These are phyloP conservation scores for Nitzschia sp. DNA, from an alignment of 108 stramenopile genomes.

Conservation along the genomic window DNA sequence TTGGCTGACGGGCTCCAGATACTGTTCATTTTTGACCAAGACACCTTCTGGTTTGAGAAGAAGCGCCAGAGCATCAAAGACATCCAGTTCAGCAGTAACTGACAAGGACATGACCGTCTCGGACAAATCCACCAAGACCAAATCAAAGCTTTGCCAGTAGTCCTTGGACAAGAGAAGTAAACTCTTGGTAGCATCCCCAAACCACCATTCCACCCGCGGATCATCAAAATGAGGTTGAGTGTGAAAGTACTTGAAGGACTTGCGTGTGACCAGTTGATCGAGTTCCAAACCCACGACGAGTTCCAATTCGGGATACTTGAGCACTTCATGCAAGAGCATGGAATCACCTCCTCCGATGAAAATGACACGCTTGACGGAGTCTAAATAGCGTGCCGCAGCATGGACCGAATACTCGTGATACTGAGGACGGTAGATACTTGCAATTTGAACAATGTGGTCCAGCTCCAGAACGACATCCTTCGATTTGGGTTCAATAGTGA, in stretches of 20 bases:
- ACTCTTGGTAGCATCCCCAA: constrained; percentile 80
- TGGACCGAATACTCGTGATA: constrained; percentile 78
- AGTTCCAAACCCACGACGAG: constrained; percentile 80
- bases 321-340: constrained; percentile 78
- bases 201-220: constrained; percentile 84
- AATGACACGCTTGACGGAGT: constrained; percentile 54
- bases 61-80: constrained; percentile 44
- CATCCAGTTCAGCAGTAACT: constrained; percentile 16
- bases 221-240: constrained; percentile 88
- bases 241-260: constrained; percentile 70
- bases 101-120: constrained; percentile 75
- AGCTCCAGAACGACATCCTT: constrained; percentile 48
- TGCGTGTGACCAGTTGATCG: constrained; percentile 77
- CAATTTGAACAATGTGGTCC: constrained; percentile 69
- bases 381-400: constrained; percentile 66
- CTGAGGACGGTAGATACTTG: constrained; percentile 67
- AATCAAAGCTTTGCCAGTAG: constrained; percentile 78
- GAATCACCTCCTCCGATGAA: constrained; percentile 88
- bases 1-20: constrained; percentile 24
- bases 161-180: constrained; percentile 68
- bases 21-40: constrained; percentile 79
- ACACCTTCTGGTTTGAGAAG: constrained; percentile 81
- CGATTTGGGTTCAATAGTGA: constrained; percentile 22
- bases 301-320: constrained; percentile 84
- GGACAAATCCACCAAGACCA: constrained; percentile 76